Percentiles rank a stretch among this genome's conserved stretches.
Evolutionary conservation across 2,329 filamentous ascomycete species (phyloP).

Genomic region (Plectosphaerella plurivora): DNA sequence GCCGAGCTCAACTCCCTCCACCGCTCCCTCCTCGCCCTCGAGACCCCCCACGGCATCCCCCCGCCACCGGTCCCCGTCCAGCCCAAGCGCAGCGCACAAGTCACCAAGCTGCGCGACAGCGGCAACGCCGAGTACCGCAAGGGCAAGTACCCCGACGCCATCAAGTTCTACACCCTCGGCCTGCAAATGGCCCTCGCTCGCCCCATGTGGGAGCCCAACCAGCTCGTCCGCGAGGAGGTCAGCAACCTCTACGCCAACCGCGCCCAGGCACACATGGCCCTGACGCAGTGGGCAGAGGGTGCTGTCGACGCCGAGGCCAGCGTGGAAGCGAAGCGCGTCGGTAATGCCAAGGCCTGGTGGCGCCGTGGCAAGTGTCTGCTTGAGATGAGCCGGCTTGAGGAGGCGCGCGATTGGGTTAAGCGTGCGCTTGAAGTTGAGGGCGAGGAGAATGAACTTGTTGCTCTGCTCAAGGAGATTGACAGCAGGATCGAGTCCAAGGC

Average conservation of each 20-base stretch:
- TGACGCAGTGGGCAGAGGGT: slow-evolving; percentile 78
- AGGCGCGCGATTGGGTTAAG: slow-evolving; percentile 75
- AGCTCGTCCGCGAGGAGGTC: slow-evolving; percentile 80
- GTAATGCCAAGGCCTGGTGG: slow-evolving; percentile 95
- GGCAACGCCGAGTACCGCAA: slow-evolving; percentile 84
- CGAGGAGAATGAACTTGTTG: slow-evolving; percentile 58
- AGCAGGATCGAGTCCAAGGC: slow-evolving; percentile 35
- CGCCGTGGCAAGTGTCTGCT: slow-evolving; percentile 75
- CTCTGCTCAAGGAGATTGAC: slow-evolving; percentile 60
- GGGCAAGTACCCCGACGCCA: slow-evolving; percentile 67
- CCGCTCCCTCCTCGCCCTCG: slow-evolving; percentile 64
- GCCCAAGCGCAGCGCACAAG: slow-evolving; percentile 82
- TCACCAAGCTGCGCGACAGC: slow-evolving; percentile 85
- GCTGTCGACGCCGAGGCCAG: slow-evolving; percentile 84
- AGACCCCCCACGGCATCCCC: slow-evolving; percentile 61
- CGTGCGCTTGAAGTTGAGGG: slow-evolving; percentile 80
- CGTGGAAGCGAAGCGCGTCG: slow-evolving; percentile 79
- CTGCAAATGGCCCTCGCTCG: slow-evolving; percentile 82
- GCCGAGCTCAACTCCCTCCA: slow-evolving; percentile 74
- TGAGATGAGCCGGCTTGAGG: slow-evolving; percentile 85
- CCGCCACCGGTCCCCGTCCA: slow-evolving; percentile 88
- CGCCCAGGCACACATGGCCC: slow-evolving; percentile 83
- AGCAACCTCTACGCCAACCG: slow-evolving; percentile 77
- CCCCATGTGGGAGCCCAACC: slow-evolving; percentile 83
- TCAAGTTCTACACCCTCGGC: slow-evolving; percentile 78